These are phyloP conservation scores for Wallacemonas sp. DNA, from an alignment of 208 protist genomes.

Conservation along the genomic window DNA sequence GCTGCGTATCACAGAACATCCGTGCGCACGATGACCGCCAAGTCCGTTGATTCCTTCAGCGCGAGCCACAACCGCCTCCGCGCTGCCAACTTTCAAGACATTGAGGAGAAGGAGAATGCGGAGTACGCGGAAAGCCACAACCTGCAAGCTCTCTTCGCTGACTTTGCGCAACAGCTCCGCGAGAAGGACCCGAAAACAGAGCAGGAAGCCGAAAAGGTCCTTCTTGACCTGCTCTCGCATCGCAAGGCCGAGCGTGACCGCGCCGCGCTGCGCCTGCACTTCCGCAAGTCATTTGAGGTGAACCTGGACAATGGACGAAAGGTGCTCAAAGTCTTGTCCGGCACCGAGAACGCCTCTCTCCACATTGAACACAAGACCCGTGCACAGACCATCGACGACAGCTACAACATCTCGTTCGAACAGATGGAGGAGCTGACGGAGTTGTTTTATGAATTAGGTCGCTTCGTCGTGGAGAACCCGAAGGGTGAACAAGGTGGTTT, in stretches of 20 bases:
- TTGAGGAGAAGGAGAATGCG: conserved; percentile 67
- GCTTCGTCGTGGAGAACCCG: conserved; percentile 65
- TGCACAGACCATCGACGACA: conserved; percentile 51
- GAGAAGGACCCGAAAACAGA: conserved; percentile 81
- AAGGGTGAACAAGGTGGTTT: conserved; percentile 77
- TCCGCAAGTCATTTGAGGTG: conserved; percentile 69
- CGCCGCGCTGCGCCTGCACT: conserved; percentile 72
- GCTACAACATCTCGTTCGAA: conserved; percentile 55
- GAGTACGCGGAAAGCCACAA: conserved; percentile 81
- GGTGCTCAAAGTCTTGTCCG: conserved; percentile 50
- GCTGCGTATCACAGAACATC: neutral
- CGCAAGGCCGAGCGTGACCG: conserved; percentile 76
- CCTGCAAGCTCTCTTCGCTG: conserved; percentile 65
- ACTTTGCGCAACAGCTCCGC: conserved; percentile 68
- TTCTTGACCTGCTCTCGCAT: conserved; percentile 76
- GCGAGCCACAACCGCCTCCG: conserved; percentile 61
- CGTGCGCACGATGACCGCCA: conserved; percentile 28
- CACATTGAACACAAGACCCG: conserved; percentile 73
- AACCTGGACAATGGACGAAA: conserved; percentile 80
- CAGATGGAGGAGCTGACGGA: conserved; percentile 75
- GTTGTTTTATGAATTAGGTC: conserved; percentile 77
- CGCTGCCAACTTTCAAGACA: conserved; percentile 58
- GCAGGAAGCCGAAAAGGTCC: conserved; percentile 63
- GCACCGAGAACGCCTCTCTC: conserved; percentile 53
- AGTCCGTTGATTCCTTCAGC: conserved; percentile 55